Conservation (phyloP, 1,284 basidiomycete species). For the Ceratorhiza oryzae-sativae region DNA sequence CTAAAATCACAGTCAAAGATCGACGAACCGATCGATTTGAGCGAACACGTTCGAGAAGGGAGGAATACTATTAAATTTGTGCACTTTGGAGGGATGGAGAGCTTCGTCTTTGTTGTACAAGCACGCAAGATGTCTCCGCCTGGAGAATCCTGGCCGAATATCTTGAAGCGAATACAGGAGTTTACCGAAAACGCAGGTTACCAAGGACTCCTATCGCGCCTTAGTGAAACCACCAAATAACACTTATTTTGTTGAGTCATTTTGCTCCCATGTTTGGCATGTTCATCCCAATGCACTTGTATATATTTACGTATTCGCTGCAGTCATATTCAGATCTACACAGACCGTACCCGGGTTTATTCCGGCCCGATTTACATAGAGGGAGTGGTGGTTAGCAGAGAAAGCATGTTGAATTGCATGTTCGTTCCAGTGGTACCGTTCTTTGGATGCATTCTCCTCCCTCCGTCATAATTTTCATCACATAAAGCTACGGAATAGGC, state of each 20-base stretch:
- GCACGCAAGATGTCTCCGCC: constrained; percentile 25
- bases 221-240: constrained; percentile 17
- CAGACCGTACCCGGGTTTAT: constrained; percentile 5
- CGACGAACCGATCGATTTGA: constrained; percentile 17
- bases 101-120: constrained; percentile 24
- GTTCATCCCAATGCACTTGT: neutral
- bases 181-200: constrained; percentile 13
- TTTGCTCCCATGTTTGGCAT: neutral
- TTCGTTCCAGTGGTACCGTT: neutral
- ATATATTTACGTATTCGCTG: constrained; percentile 28
- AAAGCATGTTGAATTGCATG: constrained; percentile 13
- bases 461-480: neutral
- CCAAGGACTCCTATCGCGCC: neutral
- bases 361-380: neutral
- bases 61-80: constrained; percentile 20
- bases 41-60: constrained; percentile 20
- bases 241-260: neutral
- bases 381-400: constrained; percentile 24
- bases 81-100: constrained; percentile 26
- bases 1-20: neutral
- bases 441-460: neutral
- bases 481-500: constrained; percentile 76
- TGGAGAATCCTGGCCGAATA: neutral
- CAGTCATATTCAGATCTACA: constrained; percentile 24
- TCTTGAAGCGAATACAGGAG: constrained; percentile 5